Percentiles rank a stretch among this genome's conserved stretches.
These are phyloP conservation scores for Dothiorella sarmentorum DNA, from an alignment of 2,329 filamentous ascomycete genomes.

Conservation along the genomic window DNA sequence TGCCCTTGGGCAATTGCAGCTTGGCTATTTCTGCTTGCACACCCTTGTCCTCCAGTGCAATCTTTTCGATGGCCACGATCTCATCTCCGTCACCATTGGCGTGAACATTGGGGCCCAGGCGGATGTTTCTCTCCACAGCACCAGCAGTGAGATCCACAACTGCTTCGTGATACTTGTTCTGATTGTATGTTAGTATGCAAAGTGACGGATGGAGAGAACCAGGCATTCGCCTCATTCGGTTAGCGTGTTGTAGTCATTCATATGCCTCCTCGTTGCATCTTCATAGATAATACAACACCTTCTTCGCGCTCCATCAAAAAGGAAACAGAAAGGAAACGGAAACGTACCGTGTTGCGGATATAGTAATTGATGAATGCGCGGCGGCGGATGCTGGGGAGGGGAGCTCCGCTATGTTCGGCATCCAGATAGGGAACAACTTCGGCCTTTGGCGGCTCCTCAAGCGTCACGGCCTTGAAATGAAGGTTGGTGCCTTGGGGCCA, in stretches of 20 bases:
- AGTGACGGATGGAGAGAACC: too few relatives aligned
- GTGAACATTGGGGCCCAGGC: conserved; percentile 57
- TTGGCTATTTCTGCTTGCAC: conserved; percentile 60
- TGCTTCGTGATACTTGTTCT: conserved; percentile 63
- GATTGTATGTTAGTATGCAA: background rate
- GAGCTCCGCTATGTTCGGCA: conserved; percentile 55
- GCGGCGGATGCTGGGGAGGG: conserved; percentile 51
- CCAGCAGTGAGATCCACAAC: conserved; percentile 52
- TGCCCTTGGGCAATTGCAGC: conserved; percentile 55
- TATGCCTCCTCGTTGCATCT: too few relatives aligned
- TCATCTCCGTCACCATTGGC: conserved; percentile 59
- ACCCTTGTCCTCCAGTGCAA: conserved; percentile 53
- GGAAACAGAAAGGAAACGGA: conserved; percentile 27
- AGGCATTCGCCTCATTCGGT: too few relatives aligned
- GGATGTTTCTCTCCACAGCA: conserved; percentile 55
- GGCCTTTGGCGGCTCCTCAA: conserved; percentile 62
- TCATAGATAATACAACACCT: too few relatives aligned
- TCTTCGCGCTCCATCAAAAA: background rate
- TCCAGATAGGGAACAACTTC: conserved; percentile 59
- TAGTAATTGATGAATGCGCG: conserved; percentile 59
- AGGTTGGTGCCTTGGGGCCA: conserved; percentile 57
- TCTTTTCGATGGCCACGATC: conserved; percentile 55
- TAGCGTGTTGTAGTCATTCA: too few relatives aligned
- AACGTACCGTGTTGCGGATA: conserved; percentile 55
- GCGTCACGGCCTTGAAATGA: conserved; percentile 65